Conservation (phyloP, 257 asterid species). For the Solanum tarapatanum region DNA sequence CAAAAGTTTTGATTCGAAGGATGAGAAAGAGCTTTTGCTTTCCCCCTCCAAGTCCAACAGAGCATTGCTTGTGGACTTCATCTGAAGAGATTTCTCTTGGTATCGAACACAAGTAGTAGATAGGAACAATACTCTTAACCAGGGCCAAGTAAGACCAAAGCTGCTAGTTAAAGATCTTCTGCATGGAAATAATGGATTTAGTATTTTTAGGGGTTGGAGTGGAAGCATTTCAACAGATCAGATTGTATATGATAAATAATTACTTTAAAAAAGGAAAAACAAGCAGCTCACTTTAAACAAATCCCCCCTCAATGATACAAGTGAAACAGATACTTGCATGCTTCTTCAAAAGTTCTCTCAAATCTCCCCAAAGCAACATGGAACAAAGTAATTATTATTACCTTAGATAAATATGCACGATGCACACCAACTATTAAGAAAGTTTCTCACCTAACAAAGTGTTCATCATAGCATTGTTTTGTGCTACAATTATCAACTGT, state of each 20-base stretch:
- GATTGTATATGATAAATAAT: background rate
- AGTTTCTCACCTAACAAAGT: background rate
- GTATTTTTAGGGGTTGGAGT: background rate
- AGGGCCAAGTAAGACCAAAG: background rate
- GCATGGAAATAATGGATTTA: background rate
- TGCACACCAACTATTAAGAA: background rate
- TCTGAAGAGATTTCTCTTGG: background rate
- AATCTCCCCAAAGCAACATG: background rate
- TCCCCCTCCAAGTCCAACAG: slow-evolving; percentile 41
- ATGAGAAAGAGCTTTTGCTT: slow-evolving; percentile 4
- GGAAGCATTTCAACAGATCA: background rate
- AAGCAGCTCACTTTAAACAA: background rate
- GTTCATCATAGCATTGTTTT: background rate
- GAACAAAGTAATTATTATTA: background rate
- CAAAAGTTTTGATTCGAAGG: slow-evolving; percentile 52
- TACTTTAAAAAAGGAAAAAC: background rate
- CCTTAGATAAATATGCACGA: background rate
- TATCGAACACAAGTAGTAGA: background rate
- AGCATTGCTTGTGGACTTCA: slow-evolving; percentile 31
- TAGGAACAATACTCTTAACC: background rate
- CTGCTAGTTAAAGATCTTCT: background rate
- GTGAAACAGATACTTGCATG: background rate
- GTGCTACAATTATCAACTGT: background rate
- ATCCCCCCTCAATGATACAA: background rate
- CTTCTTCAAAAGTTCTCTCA: background rate